These are phyloP conservation scores for Penicillium sp. DNA, from an alignment of 2,329 filamentous ascomycete genomes.

Conservation along the genomic window DNA sequence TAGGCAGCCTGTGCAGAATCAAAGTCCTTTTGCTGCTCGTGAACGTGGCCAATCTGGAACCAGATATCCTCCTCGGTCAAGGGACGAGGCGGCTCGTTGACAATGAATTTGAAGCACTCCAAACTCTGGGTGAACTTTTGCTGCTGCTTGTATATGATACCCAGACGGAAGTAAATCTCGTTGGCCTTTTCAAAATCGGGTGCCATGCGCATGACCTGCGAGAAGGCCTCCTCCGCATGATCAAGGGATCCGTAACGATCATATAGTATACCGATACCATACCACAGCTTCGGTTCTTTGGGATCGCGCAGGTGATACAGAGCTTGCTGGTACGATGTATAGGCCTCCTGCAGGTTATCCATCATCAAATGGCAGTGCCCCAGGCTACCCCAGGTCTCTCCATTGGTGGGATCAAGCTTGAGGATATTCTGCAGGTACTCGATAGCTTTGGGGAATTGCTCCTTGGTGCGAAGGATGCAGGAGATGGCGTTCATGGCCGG, in stretches of 20 bases:
- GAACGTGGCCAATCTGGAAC: conserved; percentile 99
- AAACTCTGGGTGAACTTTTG: conserved; percentile 89
- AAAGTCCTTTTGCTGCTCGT: conserved; percentile 98
- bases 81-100: conserved; percentile 84
- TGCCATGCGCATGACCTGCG: conserved; percentile 98
- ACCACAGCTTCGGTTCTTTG: conserved; percentile 98
- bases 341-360: conserved; percentile 95
- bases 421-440: conserved; percentile 90
- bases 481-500: conserved; percentile 93
- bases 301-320: conserved; percentile 89
- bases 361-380: conserved; percentile 99
- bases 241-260: conserved; percentile 95
- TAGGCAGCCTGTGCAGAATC: conserved; percentile 92
- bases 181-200: conserved; percentile 98
- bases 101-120: conserved; percentile 99
- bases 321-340: conserved; percentile 93
- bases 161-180: conserved; percentile 96
- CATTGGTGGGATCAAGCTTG: conserved; percentile 83
- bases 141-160: conserved; percentile 99
- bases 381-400: conserved; percentile 93
- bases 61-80: conserved; percentile 97
- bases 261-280: conserved; percentile 96
- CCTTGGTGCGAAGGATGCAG: conserved; percentile 82
- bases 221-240: conserved; percentile 96
- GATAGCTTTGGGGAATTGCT: conserved; percentile 90